Conservation (phyloP, 2,329 filamentous ascomycete species). For the Colletotrichum sp. region DNA sequence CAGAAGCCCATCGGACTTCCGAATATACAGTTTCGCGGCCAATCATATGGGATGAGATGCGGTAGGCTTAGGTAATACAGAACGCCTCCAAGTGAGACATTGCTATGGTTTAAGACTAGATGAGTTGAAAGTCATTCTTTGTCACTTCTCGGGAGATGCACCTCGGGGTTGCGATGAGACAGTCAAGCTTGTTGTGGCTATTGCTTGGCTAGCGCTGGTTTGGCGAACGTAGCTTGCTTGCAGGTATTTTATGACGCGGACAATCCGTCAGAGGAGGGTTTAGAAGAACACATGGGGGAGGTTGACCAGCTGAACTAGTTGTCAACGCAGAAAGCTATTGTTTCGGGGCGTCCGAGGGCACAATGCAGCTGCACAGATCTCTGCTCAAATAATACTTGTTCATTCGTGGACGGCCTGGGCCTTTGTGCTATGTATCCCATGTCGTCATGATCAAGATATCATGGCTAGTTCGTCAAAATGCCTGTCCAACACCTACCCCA, state of each 20-base stretch:
- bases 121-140: not conserved
- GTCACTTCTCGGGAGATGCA: not conserved
- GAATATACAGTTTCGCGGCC: not conserved
- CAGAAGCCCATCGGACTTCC: not conserved
- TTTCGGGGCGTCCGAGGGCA: not conserved
- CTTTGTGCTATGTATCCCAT: not conserved
- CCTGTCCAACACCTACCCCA: not conserved
- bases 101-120: not conserved
- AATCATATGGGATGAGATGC: not conserved
- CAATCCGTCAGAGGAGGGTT: not conserved
- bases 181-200: not conserved
- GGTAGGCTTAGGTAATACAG: not conserved
- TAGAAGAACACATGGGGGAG: not conserved
- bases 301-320: not conserved
- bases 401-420: not conserved
- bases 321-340: not conserved
- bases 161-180: not conserved
- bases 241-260: not conserved
- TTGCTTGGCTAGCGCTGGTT: not conserved
- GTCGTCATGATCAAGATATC: conserved; percentile 4
- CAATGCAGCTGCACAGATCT: not conserved
- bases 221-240: not conserved
- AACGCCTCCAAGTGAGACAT: not conserved
- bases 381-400: not conserved
- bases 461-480: not conserved